Conservation (phyloP, 2,329 filamentous ascomycete species). For the Sporothrix mexicana region DNA sequence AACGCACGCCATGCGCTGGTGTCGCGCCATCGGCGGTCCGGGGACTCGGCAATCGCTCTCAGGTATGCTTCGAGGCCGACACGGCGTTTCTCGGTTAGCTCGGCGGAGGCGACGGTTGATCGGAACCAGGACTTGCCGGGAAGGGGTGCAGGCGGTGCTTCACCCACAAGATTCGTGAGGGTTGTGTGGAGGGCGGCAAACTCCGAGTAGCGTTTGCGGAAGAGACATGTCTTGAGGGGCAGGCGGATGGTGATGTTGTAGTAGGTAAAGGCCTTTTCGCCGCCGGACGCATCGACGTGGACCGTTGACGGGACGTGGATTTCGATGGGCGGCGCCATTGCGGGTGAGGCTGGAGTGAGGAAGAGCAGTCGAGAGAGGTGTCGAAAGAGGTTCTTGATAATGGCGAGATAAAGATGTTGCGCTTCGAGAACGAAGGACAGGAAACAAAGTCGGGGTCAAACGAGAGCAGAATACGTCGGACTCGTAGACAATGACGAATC, state of each 20-base stretch:
- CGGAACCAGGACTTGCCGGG: slow-evolving; percentile 80
- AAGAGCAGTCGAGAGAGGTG: neutral
- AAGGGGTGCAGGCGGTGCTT: slow-evolving; percentile 69
- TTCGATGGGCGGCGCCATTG: slow-evolving; percentile 69
- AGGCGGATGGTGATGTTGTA: slow-evolving; percentile 81
- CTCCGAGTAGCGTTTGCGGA: slow-evolving; percentile 84
- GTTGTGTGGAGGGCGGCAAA: slow-evolving; percentile 70
- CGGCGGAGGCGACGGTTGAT: slow-evolving; percentile 70
- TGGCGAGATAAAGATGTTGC: neutral
- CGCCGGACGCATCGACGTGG: slow-evolving; percentile 54
- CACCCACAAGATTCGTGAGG: slow-evolving; percentile 64
- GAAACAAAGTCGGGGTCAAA: neutral
- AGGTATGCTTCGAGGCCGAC: slow-evolving; percentile 73
- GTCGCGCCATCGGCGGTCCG: slow-evolving; percentile 78
- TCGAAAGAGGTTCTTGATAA: neutral
- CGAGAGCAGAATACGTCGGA: too few relatives aligned
- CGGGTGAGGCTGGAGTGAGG: neutral
- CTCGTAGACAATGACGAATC: too few relatives aligned
- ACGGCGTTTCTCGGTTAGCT: slow-evolving; percentile 74
- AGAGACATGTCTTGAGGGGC: slow-evolving; percentile 74
- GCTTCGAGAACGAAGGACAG: neutral
- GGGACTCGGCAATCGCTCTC: slow-evolving; percentile 70
- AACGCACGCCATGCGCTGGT: slow-evolving; percentile 75
- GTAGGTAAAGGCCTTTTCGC: slow-evolving; percentile 72
- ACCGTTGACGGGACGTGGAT: slow-evolving; percentile 72